Percentiles rank a stretch among this genome's conserved stretches.
Evolutionary conservation across 495 filamentous ascomycete species (phyloP).

Genomic region (Hypoxylon trugodes): DNA sequence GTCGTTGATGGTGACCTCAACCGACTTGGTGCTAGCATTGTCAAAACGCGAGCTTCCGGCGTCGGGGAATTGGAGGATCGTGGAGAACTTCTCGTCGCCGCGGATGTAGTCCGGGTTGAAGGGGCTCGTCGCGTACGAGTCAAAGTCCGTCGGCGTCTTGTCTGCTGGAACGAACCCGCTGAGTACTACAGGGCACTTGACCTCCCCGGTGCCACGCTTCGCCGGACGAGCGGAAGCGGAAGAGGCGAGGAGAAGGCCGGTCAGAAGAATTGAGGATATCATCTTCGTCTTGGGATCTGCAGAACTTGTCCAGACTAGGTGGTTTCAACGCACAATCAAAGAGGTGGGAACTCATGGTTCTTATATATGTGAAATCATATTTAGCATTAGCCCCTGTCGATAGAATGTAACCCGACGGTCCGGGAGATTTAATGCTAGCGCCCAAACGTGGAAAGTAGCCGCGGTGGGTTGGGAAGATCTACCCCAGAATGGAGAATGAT

Average conservation of each 20-base stretch:
- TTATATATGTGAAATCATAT: constrained; percentile 16
- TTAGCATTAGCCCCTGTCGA: neutral
- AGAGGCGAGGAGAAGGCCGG: constrained; percentile 32
- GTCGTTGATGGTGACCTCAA: constrained; percentile 62
- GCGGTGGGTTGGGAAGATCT: constrained; percentile 35
- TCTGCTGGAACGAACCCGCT: constrained; percentile 52
- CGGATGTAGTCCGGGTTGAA: constrained; percentile 61
- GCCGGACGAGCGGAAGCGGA: constrained; percentile 23
- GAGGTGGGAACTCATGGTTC: neutral
- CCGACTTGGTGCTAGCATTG: constrained; percentile 45
- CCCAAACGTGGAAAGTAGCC: neutral
- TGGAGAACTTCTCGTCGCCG: constrained; percentile 54
- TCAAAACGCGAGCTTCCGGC: constrained; percentile 54
- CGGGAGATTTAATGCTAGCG: constrained; percentile 7
- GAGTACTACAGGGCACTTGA: constrained; percentile 57
- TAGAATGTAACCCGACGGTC: constrained; percentile 15
- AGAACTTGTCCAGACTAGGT: neutral
- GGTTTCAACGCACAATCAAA: neutral
- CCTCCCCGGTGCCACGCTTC: constrained; percentile 38
- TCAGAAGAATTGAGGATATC: constrained; percentile 36
- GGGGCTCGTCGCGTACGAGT: constrained; percentile 49
- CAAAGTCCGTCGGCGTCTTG: constrained; percentile 49
- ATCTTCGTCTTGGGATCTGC: constrained; percentile 18
- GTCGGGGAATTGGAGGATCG: constrained; percentile 55
- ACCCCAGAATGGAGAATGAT: constrained; percentile 33